These are phyloP conservation scores for Kurtzmaniella natalensis DNA, from an alignment of 1,139 yeast genomes.

Conservation along the genomic window DNA sequence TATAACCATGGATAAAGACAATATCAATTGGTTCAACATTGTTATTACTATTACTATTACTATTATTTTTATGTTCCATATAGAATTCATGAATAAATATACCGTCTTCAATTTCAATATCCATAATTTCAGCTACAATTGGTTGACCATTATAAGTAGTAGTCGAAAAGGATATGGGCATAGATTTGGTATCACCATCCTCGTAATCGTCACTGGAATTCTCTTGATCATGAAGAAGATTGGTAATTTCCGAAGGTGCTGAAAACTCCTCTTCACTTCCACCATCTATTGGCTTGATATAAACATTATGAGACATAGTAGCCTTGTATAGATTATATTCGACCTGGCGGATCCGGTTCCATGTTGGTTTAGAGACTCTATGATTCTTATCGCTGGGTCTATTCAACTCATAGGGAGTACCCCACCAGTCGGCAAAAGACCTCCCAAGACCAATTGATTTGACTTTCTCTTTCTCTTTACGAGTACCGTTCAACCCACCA, in stretches of 20 bases:
- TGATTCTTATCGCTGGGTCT: not conserved
- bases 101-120: constrained; percentile 26
- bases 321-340: constrained; percentile 36
- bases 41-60: constrained; percentile 4
- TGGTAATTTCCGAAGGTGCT: no score
- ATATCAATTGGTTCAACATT: constrained; percentile 19
- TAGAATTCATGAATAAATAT: constrained; percentile 36
- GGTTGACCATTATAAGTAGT: not conserved
- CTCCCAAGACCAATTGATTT: constrained; percentile 23
- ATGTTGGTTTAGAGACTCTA: constrained; percentile 6
- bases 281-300: constrained; percentile 17
- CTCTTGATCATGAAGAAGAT: no score
- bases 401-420: constrained; percentile 18
- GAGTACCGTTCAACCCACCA: not conserved
- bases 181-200: no score
- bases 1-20: constrained; percentile 41
- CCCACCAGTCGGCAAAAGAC: constrained; percentile 42
- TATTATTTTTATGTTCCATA: constrained; percentile 22
- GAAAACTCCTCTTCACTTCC: constrained; percentile 1
- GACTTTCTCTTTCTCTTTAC: constrained; percentile 4
- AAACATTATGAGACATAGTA: constrained; percentile 29
- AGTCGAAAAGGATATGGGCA: no score
- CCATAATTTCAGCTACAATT: constrained; percentile 23
- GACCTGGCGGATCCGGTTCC: constrained; percentile 21
- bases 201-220: no score